phyloP scores from a whole-genome alignment of 169 alveolate genomes.

The Theileria annulata region DNA sequence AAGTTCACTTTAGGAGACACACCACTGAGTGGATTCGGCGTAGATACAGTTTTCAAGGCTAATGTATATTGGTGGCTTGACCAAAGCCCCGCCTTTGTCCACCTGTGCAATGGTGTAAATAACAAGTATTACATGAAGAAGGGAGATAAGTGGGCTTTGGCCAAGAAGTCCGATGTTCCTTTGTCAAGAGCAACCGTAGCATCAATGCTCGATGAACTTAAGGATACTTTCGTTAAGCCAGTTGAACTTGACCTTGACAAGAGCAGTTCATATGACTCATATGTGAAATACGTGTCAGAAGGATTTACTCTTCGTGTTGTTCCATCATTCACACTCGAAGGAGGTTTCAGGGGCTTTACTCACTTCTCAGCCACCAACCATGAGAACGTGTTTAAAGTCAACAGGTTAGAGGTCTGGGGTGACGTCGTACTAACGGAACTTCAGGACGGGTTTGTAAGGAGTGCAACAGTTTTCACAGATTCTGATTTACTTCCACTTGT shows the following conservation, averaged over 20 bases:
- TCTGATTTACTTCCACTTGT: conserved; percentile 5
- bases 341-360: conserved; percentile 13
- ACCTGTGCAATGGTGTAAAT: conserved; percentile 6
- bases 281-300: conserved; percentile 16
- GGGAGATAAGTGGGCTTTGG: conserved; percentile 13
- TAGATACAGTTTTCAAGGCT: not conserved
- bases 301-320: conserved; percentile 14
- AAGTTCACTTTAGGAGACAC: not conserved
- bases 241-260: conserved; percentile 20
- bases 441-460: not conserved
- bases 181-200: not conserved
- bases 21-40: not conserved
- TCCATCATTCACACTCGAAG: not conserved
- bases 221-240: not conserved
- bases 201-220: conserved; percentile 6
- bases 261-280: conserved; percentile 1
- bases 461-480: conserved; percentile 9
- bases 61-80: conserved; percentile 11
- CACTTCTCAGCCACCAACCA: conserved; percentile 18
- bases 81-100: conserved; percentile 2
- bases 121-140: conserved; percentile 17
- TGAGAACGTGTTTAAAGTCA: not conserved
- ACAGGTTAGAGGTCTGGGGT: conserved; percentile 4
- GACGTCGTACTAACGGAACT: not conserved
- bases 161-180: not conserved